Base-by-base conservation (phyloP, 2,329 filamentous ascomycete genomes). In the Colletotrichum siamense region DNA sequence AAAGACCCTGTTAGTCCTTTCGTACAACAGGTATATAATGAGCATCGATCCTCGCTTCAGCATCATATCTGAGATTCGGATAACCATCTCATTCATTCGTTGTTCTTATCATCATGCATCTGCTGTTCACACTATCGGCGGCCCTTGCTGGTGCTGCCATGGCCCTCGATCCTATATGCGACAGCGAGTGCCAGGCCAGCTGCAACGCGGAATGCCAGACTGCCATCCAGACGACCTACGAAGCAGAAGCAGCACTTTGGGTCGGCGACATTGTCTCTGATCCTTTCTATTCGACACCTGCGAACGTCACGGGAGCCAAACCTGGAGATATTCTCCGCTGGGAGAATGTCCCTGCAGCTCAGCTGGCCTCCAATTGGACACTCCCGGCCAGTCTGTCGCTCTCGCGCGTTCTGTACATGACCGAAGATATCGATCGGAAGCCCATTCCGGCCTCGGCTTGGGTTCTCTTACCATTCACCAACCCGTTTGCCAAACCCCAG, bases 341-440 rank as follows among this genome's bases (percentile, higher is more conserved):
- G 79, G 69, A 79, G 30, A 69, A 78, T 18, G 28, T 78, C n/a
- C n/a, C 75, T 4, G 32, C 63, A 16, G 36, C 18, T 7, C 52
- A 70, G 30, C 22, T 79, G 13, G 26, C 22, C 26, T 64, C 52
- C 22, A 79, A 77, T 61, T 79, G 68, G 66, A 72, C 77, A 13
- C 49, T 80, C 15, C 78, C 79, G 8, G 68, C 28, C 16, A 69
- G 64, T 44, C 49, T 69, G 1, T 69, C 66, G n/a, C 66, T 69
- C 34, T 69, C 66, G 3, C 49, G 66, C 9, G 55, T 69, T 30
- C 28, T 79, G 8, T 79, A 79, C 66, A 64, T 78, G 57, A 79
- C 71, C 15, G 79, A 78, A 18, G 79, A 80, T 59, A 59, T 75
- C 9, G 59, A 79, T 34, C 34, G 76, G 30, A 78, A 72, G 3